Percentiles rank a stretch among this genome's conserved stretches.
Evolutionary conservation across 495 filamentous ascomycete genomes (phyloP).

Genomic region (Acidomyces sp.): DNA sequence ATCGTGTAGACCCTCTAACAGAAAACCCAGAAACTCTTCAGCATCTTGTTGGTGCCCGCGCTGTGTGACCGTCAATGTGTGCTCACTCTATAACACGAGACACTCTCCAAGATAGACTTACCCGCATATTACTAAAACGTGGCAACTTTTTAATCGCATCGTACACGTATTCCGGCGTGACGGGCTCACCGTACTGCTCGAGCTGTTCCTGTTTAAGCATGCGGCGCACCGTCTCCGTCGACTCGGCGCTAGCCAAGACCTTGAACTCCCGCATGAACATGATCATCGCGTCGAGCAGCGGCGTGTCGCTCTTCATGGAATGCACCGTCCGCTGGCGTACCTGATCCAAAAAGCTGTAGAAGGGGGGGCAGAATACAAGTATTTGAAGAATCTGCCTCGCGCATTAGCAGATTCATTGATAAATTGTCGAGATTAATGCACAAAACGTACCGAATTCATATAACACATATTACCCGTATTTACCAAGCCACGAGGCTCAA

Average conservation of each 20-base stretch:
- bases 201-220: conserved; percentile 68
- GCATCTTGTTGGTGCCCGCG: conserved; percentile 97
- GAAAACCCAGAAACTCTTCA: conserved; percentile 90
- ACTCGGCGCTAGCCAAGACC: conserved; percentile 62
- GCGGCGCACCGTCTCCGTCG: conserved; percentile 57
- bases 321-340: conserved; percentile 69
- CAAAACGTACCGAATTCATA: conserved; percentile 83
- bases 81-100: neutral
- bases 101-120: too few relatives aligned
- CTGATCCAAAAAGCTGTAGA: conserved; percentile 86
- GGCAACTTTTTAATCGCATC: conserved; percentile 76
- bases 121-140: conserved; percentile 81
- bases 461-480: conserved; percentile 99
- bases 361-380: conserved; percentile 80
- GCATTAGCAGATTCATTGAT: neutral
- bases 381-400: conserved; percentile 69
- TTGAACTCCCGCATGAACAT: conserved; percentile 93
- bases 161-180: conserved; percentile 91
- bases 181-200: conserved; percentile 81
- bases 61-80: conserved; percentile 34
- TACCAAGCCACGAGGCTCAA: conserved; percentile 87
- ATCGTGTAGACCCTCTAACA: conserved; percentile 84
- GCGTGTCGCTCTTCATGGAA: conserved; percentile 90
- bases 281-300: conserved; percentile 89
- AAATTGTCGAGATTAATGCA: too few relatives aligned